phyloP scores from a whole-genome alignment of 2,329 filamentous ascomycete species.

The Fusarium pseudocircinatum region DNA sequence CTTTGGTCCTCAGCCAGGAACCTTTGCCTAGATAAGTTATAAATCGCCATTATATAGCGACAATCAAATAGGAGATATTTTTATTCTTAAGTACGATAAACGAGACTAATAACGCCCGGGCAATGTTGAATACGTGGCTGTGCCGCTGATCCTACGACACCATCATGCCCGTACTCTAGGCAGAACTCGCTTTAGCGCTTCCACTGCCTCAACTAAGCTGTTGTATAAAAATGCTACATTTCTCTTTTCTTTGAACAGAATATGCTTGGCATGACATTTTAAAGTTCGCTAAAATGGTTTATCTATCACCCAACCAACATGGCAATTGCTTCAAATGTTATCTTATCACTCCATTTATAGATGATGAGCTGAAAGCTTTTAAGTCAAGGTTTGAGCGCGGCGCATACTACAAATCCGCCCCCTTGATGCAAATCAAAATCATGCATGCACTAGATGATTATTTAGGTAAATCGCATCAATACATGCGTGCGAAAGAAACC shows the following conservation, averaged over 20 bases:
- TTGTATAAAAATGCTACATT: background rate
- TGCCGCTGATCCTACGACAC: background rate
- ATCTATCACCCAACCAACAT: background rate
- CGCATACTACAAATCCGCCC: background rate
- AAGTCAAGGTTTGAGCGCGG: background rate
- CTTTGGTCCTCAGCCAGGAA: slow-evolving; percentile 42
- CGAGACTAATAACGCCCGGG: background rate
- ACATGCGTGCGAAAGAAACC: background rate
- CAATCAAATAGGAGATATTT: no score
- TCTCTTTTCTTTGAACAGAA: background rate
- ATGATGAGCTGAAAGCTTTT: background rate
- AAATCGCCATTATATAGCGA: background rate
- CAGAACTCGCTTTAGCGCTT: background rate
- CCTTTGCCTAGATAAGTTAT: slow-evolving; percentile 2
- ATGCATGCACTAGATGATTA: background rate
- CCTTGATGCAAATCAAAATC: background rate
- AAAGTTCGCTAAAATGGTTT: background rate
- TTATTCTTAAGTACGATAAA: background rate
- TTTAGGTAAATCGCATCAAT: background rate
- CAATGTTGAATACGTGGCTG: background rate
- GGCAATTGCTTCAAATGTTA: background rate
- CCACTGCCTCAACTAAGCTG: background rate
- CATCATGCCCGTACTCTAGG: background rate
- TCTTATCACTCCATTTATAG: background rate
- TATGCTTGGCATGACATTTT: background rate